Conservation (phyloP, 2,329 filamentous ascomycete genomes). For the Epichloe hybrida region DNA sequence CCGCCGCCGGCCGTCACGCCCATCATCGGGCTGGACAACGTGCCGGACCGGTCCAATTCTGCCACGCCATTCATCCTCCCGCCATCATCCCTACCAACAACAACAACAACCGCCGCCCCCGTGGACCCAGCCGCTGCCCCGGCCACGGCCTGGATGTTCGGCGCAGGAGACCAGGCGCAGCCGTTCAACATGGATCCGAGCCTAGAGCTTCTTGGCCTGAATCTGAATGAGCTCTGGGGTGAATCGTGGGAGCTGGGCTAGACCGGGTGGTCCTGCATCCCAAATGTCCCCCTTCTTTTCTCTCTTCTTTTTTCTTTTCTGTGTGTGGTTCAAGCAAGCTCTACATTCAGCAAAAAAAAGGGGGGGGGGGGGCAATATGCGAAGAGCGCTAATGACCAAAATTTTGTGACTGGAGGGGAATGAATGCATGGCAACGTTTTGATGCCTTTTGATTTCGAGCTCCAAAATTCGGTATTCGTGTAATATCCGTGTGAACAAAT, state of each 20-base stretch:
- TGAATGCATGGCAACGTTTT: no score
- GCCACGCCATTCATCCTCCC: constrained; percentile 28
- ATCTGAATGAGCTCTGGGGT: constrained; percentile 43
- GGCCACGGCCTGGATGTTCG: constrained; percentile 21
- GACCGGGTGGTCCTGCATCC: not conserved
- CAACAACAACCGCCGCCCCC: constrained; percentile 14
- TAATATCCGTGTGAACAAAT: no score
- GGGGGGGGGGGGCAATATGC: no score
- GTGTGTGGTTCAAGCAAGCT: no score
- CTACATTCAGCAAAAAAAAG: no score
- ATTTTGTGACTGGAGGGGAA: no score
- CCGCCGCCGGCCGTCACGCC: constrained; percentile 8
- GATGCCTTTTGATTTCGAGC: no score
- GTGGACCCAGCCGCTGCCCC: constrained; percentile 20
- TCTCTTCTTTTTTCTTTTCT: no score
- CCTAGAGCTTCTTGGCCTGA: constrained; percentile 38
- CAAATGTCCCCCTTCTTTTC: not conserved
- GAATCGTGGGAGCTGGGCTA: constrained; percentile 32
- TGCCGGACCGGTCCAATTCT: constrained; percentile 28
- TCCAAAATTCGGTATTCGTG: no score
- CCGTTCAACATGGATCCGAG: constrained; percentile 39
- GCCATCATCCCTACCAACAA: constrained; percentile 15
- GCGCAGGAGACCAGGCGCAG: constrained; percentile 19
- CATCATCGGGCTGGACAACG: constrained; percentile 15
- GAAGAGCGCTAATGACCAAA: no score